These are phyloP conservation scores for Paecilomyces formosus DNA, from an alignment of 2,329 filamentous ascomycete species.

Conservation along the genomic window DNA sequence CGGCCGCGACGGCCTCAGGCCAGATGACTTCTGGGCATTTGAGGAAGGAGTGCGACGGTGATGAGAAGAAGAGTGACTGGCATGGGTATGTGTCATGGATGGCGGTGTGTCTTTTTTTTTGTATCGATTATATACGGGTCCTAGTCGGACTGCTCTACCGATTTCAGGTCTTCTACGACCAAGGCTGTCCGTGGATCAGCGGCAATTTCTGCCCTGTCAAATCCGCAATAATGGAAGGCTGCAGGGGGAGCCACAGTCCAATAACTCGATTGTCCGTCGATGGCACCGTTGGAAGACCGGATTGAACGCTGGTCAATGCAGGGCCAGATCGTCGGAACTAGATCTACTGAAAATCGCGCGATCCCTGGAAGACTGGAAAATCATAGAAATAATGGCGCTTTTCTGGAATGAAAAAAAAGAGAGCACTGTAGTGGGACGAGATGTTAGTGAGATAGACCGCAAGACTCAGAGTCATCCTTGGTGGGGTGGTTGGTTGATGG, in stretches of 20 bases:
- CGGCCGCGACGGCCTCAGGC: constrained; percentile 21
- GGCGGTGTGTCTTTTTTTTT: constrained; percentile 23
- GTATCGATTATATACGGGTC: neutral
- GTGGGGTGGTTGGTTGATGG: neutral
- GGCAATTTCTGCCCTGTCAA: neutral
- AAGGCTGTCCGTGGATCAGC: neutral
- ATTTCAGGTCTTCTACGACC: neutral
- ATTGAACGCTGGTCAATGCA: neutral
- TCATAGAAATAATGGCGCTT: neutral
- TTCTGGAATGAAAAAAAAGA: neutral
- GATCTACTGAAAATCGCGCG: neutral
- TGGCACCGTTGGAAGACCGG: neutral
- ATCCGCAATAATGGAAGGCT: neutral
- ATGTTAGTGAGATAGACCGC: neutral
- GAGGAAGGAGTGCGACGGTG: constrained; percentile 27
- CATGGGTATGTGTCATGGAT: constrained; percentile 28
- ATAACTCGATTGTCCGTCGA: neutral
- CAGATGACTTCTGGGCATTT: constrained; percentile 18
- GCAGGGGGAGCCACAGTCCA: neutral
- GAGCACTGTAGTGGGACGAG: neutral
- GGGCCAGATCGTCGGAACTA: neutral
- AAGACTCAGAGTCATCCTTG: neutral
- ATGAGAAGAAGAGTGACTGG: constrained; percentile 1
- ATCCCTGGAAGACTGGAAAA: neutral
- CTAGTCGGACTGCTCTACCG: neutral